Evolutionary conservation across 2,329 filamentous ascomycete species (phyloP), one percentile per base, ranked within the genome.

Genomic region (Lachnellula hyalina): DNA sequence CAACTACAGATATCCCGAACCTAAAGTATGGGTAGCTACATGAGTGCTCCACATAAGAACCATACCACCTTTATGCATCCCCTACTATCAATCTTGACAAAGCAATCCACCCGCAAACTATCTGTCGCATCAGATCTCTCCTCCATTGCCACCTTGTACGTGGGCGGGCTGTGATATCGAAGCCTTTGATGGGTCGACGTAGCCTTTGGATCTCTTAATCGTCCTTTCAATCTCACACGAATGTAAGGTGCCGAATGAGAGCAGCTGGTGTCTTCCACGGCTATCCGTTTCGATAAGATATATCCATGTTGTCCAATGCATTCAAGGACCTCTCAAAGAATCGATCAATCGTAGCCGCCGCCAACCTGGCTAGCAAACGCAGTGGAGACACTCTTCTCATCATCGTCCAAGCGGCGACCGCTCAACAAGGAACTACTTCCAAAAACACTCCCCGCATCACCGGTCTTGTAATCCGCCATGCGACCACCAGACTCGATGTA

Each of bases 341-440:
- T 61, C 54, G 56, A 70, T 71, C 68, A 71, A 61, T 71, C 68
- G 57, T 69, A 71, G 55, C 67, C 67, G 56, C 68, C 67, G 51
- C 90, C 91, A 63, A 96, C 85, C 73, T 97, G 94, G 75, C 91
- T 96, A 58, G 93, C 92, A 75, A 97, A 99, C 48, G 92, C 92
- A 51, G 94, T 97, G 68, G 90, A 96, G 67, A 97, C 84, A 73
- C 93, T 97, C 74, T 94, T 90, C 67, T 94, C 90, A 70, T 97
- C 94, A 63, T 99, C 94, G 63, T 99, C 94, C 87, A 84, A 51
- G 38, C 68, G 68, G 25, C 68, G 65, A 41, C 65, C 66, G 61
- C 66, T 64, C 19, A 70, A 51, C 47, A 70, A 74, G 40, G 75
- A 77, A 65, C 86, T 87, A 55, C 74, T 77, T 51, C 82, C 85